A percentile compares a stretch with the other conserved stretches of the same genome.
These are phyloP conservation scores for Aspergillus asperescens DNA, from an alignment of 495 filamentous ascomycete genomes.

Conservation along the genomic window DNA sequence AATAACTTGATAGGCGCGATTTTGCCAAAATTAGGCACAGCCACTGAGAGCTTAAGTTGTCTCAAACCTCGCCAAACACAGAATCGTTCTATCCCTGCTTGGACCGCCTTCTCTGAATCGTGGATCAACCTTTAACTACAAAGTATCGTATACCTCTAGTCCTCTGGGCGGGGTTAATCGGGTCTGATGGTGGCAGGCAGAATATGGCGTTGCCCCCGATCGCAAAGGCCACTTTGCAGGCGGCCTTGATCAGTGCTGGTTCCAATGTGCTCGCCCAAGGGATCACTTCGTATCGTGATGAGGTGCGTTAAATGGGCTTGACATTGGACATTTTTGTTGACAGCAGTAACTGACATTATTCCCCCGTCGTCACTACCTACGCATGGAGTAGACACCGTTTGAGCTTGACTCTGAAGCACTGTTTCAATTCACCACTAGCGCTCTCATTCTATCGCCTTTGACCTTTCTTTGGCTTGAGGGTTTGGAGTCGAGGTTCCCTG, in stretches of 20 bases:
- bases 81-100: too few species aligned
- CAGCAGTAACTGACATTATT: too few species aligned
- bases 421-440: slow-evolving; percentile 69
- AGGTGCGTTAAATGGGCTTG: too few species aligned
- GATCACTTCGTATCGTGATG: slow-evolving; percentile 56
- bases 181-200: background rate
- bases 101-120: too few species aligned
- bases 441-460: slow-evolving; percentile 63
- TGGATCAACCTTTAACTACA: too few species aligned
- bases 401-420: slow-evolving; percentile 54
- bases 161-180: background rate
- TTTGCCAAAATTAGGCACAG: too few species aligned
- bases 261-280: slow-evolving; percentile 75
- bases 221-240: slow-evolving; percentile 59
- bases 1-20: too few species aligned
- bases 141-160: background rate
- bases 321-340: too few species aligned
- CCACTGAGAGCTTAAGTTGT: too few species aligned
- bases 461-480: slow-evolving; percentile 72
- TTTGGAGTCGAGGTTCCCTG: slow-evolving; percentile 48
- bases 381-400: slow-evolving; percentile 22
- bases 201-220: slow-evolving; percentile 45
- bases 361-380: background rate
- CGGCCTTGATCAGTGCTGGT: slow-evolving; percentile 57
- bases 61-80: too few species aligned